Percentiles rank a stretch among this genome's conserved stretches.
These are phyloP conservation scores for Fusarium luffae DNA, from an alignment of 2,329 filamentous ascomycete genomes.

Conservation along the genomic window DNA sequence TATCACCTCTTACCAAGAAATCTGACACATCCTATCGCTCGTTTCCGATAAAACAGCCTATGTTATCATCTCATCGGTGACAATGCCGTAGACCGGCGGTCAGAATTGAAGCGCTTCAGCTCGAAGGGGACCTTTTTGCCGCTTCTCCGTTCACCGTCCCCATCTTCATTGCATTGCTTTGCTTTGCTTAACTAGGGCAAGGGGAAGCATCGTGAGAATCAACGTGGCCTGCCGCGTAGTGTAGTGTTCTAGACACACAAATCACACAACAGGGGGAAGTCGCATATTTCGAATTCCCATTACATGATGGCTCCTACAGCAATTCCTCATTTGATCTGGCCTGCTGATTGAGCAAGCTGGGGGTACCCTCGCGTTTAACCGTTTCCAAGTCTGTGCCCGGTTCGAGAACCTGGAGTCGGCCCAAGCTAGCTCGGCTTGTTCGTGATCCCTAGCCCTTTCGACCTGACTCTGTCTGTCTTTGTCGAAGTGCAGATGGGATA, in stretches of 20 bases:
- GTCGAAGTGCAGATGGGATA: constrained; percentile 17
- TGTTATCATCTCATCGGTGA: constrained; percentile 2
- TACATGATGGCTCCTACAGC: constrained; percentile 29
- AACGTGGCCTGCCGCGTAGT: constrained; percentile 1
- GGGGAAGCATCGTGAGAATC: constrained; percentile 17
- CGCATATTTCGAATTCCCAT: constrained; percentile 33
- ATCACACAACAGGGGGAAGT: constrained; percentile 2
- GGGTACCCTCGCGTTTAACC: constrained; percentile 28
- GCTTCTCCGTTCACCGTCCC: not conserved
- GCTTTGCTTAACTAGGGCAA: not conserved
- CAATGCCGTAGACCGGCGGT: constrained; percentile 26
- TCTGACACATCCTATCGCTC: constrained; percentile 15
- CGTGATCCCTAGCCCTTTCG: not conserved
- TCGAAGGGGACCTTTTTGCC: not conserved
- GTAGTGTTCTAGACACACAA: constrained; percentile 13
- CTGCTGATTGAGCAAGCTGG: constrained; percentile 12
- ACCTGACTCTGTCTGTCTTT: constrained; percentile 20
- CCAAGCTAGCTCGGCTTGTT: constrained; percentile 13
- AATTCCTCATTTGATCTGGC: constrained; percentile 34
- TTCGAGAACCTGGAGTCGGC: constrained; percentile 31
- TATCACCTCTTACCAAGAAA: constrained; percentile 4
- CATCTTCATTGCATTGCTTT: not conserved
- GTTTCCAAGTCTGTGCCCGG: constrained; percentile 29
- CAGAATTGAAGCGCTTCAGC: constrained; percentile 14
- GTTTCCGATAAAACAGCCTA: constrained; percentile 1